Evolutionary conservation across 805 yeast species (phyloP).

Genomic region (Candida adriatica): DNA sequence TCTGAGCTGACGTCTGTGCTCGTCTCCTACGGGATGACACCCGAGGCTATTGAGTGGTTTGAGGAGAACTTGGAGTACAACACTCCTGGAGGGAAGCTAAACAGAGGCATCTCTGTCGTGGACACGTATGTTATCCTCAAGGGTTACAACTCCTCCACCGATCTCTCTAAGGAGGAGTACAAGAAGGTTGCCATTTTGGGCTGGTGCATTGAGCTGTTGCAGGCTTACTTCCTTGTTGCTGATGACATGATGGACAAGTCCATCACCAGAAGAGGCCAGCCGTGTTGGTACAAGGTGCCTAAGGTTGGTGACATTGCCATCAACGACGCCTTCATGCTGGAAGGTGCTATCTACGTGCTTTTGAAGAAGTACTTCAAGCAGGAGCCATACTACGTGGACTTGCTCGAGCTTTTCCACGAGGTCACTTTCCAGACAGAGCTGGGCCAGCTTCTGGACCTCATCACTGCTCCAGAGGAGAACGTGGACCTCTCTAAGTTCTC

Average conservation of each 20-base stretch:
- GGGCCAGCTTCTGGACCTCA: constrained; percentile 91
- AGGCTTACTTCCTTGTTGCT: constrained; percentile 94
- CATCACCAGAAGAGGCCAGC: constrained; percentile 96
- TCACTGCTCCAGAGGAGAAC: constrained; percentile 94
- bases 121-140: constrained; percentile 85
- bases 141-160: constrained; percentile 48
- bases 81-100: constrained; percentile 93
- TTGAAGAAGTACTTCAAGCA: constrained; percentile 82
- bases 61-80: constrained; percentile 68
- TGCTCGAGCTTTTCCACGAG: constrained; percentile 92
- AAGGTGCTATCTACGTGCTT: constrained; percentile 84
- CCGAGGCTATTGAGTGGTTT: constrained; percentile 96
- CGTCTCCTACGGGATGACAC: constrained; percentile 96
- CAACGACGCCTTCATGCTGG: constrained; percentile 95
- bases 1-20: constrained; percentile 94
- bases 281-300: constrained; percentile 88
- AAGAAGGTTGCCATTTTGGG: constrained; percentile 83
- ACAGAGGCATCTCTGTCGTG: constrained; percentile 92
- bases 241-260: constrained; percentile 98
- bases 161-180: constrained; percentile 63
- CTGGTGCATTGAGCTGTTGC: constrained; percentile 91
- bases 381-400: constrained; percentile 80
- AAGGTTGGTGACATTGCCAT: constrained; percentile 91
- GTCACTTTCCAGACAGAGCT: constrained; percentile 96
- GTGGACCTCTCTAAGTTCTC: constrained; percentile 87